These are phyloP conservation scores for Termitomyces eurrhizus DNA, from an alignment of 768 basidiomycete species.

Conservation along the genomic window DNA sequence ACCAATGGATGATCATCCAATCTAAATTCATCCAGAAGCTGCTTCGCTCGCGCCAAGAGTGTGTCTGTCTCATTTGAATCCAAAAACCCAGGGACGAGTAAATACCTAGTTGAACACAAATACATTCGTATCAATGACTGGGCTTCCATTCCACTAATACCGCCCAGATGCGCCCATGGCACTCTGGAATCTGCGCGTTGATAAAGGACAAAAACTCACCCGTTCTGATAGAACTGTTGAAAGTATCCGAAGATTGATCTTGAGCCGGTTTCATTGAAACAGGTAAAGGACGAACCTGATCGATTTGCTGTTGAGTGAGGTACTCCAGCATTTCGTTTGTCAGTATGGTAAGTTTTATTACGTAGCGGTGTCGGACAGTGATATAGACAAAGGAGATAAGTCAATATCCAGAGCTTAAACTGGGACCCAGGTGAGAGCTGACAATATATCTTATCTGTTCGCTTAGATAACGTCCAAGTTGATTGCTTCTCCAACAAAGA, in stretches of 20 bases:
- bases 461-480: not conserved
- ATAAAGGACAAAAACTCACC: conserved; percentile 32
- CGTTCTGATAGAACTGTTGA: conserved; percentile 52
- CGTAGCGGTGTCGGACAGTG: not conserved
- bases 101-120: conserved; percentile 46
- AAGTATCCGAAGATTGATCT: not conserved
- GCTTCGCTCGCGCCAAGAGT: conserved; percentile 67
- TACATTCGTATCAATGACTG: conserved; percentile 22
- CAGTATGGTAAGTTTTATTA: not conserved
- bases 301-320: conserved; percentile 52
- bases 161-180: not conserved
- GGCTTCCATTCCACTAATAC: conserved; percentile 4
- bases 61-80: conserved; percentile 47
- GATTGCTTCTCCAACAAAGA: not conserved
- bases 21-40: conserved; percentile 76
- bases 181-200: not conserved
- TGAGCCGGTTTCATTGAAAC: conserved; percentile 2
- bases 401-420: too few species aligned
- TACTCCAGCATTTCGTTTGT: conserved; percentile 34
- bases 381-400: not conserved
- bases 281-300: conserved; percentile 38
- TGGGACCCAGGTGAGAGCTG: too few species aligned
- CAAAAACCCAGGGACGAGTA: conserved; percentile 75
- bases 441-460: conserved; percentile 3
- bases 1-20: conserved; percentile 80